Percentiles rank a stretch among this genome's conserved stretches.
Conservation (phyloP, 306 rosid genomes). For the Glycine latifolia region DNA sequence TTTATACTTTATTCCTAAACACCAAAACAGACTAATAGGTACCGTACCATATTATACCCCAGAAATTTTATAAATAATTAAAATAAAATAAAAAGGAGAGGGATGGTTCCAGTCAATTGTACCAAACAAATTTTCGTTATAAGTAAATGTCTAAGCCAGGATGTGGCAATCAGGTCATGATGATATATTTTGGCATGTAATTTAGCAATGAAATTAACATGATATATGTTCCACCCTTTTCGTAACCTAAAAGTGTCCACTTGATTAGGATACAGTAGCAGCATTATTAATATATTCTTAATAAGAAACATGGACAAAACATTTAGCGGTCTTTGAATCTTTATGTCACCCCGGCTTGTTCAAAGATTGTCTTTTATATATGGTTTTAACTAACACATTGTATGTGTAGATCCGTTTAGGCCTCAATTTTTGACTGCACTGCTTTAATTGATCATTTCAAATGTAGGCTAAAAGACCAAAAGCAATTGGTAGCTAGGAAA, state of each 20-base stretch:
- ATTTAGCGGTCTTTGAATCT: constrained; percentile 46
- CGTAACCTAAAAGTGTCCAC: constrained; percentile 29
- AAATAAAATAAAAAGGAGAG: not conserved
- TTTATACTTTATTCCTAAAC: constrained; percentile 84
- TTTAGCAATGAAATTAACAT: constrained; percentile 24
- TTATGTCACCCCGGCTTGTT: constrained; percentile 28
- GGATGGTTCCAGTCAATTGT: constrained; percentile 23
- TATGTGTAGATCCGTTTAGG: constrained; percentile 29
- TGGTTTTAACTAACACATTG: constrained; percentile 28
- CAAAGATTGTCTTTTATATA: constrained; percentile 26
- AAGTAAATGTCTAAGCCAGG: no score
- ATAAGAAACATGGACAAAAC: constrained; percentile 42
- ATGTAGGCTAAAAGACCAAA: constrained; percentile 43
- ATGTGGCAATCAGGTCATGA: not conserved
- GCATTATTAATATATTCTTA: constrained; percentile 15
- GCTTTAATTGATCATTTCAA: constrained; percentile 40
- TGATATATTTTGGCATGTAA: not conserved
- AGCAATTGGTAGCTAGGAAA: constrained; percentile 18
- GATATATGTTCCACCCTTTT: constrained; percentile 19
- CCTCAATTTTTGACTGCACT: constrained; percentile 53
- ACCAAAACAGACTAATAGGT: constrained; percentile 47
- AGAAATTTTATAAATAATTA: not conserved
- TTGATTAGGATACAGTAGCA: constrained; percentile 3
- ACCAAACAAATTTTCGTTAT: constrained; percentile 39
- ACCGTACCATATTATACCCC: constrained; percentile 31